These are phyloP conservation scores for Ganoderma meredithae DNA, from an alignment of 1,284 basidiomycete species.

Conservation along the genomic window DNA sequence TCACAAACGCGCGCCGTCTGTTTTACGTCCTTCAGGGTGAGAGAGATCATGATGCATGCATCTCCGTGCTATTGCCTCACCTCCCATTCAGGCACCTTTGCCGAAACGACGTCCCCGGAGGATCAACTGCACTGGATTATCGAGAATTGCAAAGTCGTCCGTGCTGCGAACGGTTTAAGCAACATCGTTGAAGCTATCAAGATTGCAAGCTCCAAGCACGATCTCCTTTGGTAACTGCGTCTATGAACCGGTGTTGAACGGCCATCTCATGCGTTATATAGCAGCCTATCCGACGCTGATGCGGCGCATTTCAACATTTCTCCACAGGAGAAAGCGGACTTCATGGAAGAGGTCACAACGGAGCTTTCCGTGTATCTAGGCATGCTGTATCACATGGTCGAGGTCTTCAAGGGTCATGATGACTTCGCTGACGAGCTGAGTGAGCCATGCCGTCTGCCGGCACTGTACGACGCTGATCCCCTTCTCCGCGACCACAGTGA, in stretches of 20 bases:
- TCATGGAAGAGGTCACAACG: constrained; percentile 87
- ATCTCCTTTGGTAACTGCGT: constrained; percentile 72
- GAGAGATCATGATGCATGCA: constrained; percentile 31
- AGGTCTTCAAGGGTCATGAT: constrained; percentile 90
- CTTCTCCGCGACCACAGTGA: constrained; percentile 64
- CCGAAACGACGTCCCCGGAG: constrained; percentile 89
- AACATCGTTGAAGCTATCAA: constrained; percentile 90
- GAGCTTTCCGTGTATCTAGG: constrained; percentile 92
- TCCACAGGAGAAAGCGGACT: constrained; percentile 73
- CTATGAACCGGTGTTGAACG: constrained; percentile 4
- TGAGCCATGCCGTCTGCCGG: constrained; percentile 54
- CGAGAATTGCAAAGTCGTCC: constrained; percentile 90
- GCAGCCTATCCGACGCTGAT: constrained; percentile 77
- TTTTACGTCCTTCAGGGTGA: constrained; percentile 92
- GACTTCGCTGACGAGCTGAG: constrained; percentile 96
- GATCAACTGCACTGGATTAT: constrained; percentile 97
- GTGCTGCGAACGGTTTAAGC: constrained; percentile 85
- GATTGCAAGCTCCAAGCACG: constrained; percentile 90
- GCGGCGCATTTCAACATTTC: constrained; percentile 74
- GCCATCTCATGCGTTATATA: constrained; percentile 41
- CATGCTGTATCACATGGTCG: constrained; percentile 93
- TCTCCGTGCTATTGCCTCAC: constrained; percentile 10
- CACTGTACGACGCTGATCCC: constrained; percentile 25
- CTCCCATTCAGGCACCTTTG: constrained; percentile 78
- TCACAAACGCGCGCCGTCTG: constrained; percentile 86